Evolutionary conservation across 1,284 basidiomycete genomes (phyloP), one percentile per base, ranked within the genome.

Genomic region (Apiotrichum sp.): DNA sequence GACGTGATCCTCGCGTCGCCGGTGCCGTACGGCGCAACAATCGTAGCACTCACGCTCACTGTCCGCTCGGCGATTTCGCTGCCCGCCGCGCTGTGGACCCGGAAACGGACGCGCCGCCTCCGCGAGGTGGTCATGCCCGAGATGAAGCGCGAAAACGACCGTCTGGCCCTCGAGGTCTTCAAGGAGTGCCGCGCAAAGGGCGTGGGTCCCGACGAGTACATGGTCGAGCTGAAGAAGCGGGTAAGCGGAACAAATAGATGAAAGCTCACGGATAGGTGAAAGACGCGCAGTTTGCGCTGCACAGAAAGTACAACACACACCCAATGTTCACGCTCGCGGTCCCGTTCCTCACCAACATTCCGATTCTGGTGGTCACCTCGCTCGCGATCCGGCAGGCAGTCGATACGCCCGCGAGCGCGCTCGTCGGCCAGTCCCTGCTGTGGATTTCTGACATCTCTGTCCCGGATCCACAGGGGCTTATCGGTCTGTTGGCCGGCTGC

Each of bases 71-170:
- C 61, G 0, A 66, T 79, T 44, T 80, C 80, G 0, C 60, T 82
- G 0, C 81, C 81, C 0, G 58, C 79, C 3, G 73, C 76, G 10
- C 47, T 80, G 2, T 82, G 80, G 80, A 77, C 79, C 56, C 63
- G 78, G 1, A 50, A 54, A 35, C 65, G 79, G 29, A 71, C 73
- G 6, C 52, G 65, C 22, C 55, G 72, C 16, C 66, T 77, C 43
- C 59, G 68, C 31, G 66, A 75, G 46, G 46, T 74, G 1, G 78
- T 81, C 10, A 53, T 69, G 41, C 81, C 81, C 0, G 65, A 72
- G 42, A 74, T 80, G 62, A 70, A 74, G 59, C 46, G 55, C 32
- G 59, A 71, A 56, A 78, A 79, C 61, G 64, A 68, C 22, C 52
- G 56, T 14, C 63, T 79, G 7, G 78, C 77, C 0, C 46, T 70